phyloP scores from a whole-genome alignment of 257 asterid genomes.

The Oldenlandia corymbosa region DNA sequence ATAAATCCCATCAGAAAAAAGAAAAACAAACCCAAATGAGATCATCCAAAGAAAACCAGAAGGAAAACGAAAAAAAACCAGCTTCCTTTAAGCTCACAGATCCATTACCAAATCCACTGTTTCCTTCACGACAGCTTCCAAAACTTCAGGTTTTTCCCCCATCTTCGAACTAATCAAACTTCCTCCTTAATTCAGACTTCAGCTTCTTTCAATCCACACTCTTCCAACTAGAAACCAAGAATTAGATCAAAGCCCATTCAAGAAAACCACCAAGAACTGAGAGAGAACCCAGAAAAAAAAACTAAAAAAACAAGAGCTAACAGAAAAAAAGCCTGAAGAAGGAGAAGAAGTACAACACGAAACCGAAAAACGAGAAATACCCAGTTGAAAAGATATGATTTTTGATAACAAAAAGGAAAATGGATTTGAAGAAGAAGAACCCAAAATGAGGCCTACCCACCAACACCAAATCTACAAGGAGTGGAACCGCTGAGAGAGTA shows the following conservation, averaged over 20 bases:
- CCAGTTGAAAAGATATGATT: slow-evolving; percentile 28
- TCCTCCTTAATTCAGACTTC: background rate
- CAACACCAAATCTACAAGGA: slow-evolving; percentile 55
- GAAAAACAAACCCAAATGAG: slow-evolving; percentile 16
- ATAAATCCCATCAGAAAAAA: slow-evolving; percentile 13
- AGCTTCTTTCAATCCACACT: background rate
- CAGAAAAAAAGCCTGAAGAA: slow-evolving; percentile 12
- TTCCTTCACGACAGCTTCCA: slow-evolving; percentile 94
- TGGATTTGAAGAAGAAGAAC: slow-evolving; percentile 23
- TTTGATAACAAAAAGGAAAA: slow-evolving; percentile 16
- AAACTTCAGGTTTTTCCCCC: slow-evolving; percentile 92
- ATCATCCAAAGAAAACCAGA: slow-evolving; percentile 10
- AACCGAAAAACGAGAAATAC: slow-evolving; percentile 5
- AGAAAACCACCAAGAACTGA: slow-evolving; percentile 34
- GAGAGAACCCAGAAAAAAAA: slow-evolving; percentile 14
- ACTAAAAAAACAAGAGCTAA: no score
- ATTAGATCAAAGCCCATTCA: slow-evolving; percentile 32
- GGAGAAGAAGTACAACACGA: background rate
- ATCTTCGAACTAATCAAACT: slow-evolving; percentile 21
- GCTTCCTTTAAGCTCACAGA: slow-evolving; percentile 35
- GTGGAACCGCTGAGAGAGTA: slow-evolving; percentile 38
- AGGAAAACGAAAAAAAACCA: slow-evolving; percentile 4
- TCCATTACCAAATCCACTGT: slow-evolving; percentile 99
- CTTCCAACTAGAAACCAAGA: slow-evolving; percentile 9
- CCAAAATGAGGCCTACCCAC: slow-evolving; percentile 39